phyloP scores from a whole-genome alignment of 129 eudicot species.

The Pittosporum tobira region DNA sequence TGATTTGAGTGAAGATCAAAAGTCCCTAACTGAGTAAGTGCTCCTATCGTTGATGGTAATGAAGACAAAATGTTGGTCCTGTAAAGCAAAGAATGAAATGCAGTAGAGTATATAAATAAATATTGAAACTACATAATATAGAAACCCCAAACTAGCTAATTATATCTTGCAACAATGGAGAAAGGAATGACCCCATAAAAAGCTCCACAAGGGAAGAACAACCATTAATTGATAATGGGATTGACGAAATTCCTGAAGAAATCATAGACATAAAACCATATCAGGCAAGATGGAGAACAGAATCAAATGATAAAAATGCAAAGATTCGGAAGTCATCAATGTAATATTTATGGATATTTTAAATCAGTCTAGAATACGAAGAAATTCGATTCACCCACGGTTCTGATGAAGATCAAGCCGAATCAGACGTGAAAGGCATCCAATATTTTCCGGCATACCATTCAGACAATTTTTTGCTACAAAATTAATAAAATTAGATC shows the following conservation, averaged over 20 bases:
- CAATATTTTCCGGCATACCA: conserved; percentile 72
- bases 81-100: conserved; percentile 9
- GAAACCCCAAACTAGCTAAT: neutral
- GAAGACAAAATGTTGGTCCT: conserved; percentile 72
- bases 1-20: conserved; percentile 92
- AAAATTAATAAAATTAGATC: conserved; percentile 4
- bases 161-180: conserved; percentile 4
- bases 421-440: conserved; percentile 69
- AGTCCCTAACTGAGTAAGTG: conserved; percentile 65
- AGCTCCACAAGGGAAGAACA: conserved; percentile 82
- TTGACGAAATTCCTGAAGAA: conserved; percentile 61
- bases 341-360: neutral
- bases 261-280: conserved; percentile 6
- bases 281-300: conserved; percentile 4
- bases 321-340: neutral
- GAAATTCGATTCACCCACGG: conserved; percentile 43
- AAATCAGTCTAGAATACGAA: neutral
- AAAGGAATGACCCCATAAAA: conserved; percentile 56
- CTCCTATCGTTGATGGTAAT: conserved; percentile 69
- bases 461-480: conserved; percentile 71
- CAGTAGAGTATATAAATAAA: conserved; percentile 4
- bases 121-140: neutral
- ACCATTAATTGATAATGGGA: conserved; percentile 76
- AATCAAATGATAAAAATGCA: neutral
- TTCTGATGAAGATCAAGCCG: conserved; percentile 93